These are phyloP conservation scores for Pyrus betulifolia DNA, from an alignment of 306 rosid species.

Conservation along the genomic window DNA sequence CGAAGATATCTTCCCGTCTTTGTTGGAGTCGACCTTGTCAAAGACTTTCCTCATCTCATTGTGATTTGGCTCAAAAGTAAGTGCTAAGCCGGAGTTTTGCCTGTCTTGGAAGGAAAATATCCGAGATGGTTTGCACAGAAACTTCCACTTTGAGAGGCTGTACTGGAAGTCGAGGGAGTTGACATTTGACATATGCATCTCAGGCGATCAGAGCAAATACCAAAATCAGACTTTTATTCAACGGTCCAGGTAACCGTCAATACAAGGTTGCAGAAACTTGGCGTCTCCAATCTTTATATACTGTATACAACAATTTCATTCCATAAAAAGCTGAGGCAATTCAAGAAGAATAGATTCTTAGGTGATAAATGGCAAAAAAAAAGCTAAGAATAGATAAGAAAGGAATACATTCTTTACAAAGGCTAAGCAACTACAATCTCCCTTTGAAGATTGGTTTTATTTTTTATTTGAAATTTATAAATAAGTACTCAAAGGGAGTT, in stretches of 20 bases:
- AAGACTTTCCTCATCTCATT: conserved; percentile 75
- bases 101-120: conserved; percentile 40
- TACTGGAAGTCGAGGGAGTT: conserved; percentile 80
- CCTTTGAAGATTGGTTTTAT: neutral
- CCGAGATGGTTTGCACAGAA: conserved; percentile 50
- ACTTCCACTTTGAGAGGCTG: conserved; percentile 51
- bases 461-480: neutral
- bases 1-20: conserved; percentile 70
- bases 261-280: neutral
- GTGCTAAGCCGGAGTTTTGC: conserved; percentile 41
- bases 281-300: conserved; percentile 1
- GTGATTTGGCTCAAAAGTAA: conserved; percentile 40
- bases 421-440: conserved; percentile 1
- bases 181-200: conserved; percentile 29
- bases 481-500: conserved; percentile 9
- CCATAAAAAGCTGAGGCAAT: conserved; percentile 20
- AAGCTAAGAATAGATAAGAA: conserved; percentile 27
- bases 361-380: conserved; percentile 3
- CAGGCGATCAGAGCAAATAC: neutral
- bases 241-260: neutral
- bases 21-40: conserved; percentile 66
- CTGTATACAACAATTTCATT: conserved; percentile 17
- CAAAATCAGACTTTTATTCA: neutral
- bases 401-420: conserved; percentile 42
- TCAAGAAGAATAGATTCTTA: conserved; percentile 35